phyloP scores from a whole-genome alignment of 441 rosid species.

The Isatis lusitanica region DNA sequence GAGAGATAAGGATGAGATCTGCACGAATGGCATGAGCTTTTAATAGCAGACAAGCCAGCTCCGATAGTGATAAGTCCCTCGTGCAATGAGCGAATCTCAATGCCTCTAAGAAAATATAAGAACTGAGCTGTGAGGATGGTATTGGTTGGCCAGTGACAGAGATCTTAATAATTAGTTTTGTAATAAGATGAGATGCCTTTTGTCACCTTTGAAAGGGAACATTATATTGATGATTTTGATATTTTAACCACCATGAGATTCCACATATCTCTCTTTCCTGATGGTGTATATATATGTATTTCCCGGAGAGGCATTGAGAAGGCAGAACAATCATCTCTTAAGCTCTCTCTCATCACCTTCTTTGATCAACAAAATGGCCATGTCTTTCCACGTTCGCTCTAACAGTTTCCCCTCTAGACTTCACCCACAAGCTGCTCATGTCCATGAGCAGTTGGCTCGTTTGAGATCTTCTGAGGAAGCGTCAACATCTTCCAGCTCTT shows the following conservation, averaged over 20 bases:
- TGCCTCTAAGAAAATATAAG: not conserved
- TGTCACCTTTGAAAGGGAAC: not conserved
- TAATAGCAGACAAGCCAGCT: constrained; percentile 17
- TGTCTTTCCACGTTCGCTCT: constrained; percentile 25
- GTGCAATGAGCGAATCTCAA: constrained; percentile 2
- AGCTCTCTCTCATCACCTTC: constrained; percentile 5
- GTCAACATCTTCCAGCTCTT: constrained; percentile 23
- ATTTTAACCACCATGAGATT: not conserved
- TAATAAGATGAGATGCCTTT: constrained; percentile 13
- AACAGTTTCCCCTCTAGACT: constrained; percentile 25
- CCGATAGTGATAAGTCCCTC: not conserved
- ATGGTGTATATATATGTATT: not conserved
- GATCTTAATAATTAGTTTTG: constrained; percentile 12
- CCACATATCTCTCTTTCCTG: not conserved
- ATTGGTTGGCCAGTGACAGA: constrained; percentile 17
- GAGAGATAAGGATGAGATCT: not conserved
- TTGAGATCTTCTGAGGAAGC: constrained; percentile 28
- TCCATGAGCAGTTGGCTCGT: constrained; percentile 25
- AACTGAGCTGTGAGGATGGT: constrained; percentile 16
- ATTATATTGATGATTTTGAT: not conserved
- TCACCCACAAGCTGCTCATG: constrained; percentile 24
- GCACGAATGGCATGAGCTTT: constrained; percentile 12
- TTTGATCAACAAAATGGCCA: constrained; percentile 16
- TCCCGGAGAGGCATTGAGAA: not conserved
- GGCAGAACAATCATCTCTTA: not conserved